Evolutionary conservation across 2,329 filamentous ascomycete species (phyloP), one percentile per base, ranked within the genome.

Genomic region (Arthrobotrys musiformis): DNA sequence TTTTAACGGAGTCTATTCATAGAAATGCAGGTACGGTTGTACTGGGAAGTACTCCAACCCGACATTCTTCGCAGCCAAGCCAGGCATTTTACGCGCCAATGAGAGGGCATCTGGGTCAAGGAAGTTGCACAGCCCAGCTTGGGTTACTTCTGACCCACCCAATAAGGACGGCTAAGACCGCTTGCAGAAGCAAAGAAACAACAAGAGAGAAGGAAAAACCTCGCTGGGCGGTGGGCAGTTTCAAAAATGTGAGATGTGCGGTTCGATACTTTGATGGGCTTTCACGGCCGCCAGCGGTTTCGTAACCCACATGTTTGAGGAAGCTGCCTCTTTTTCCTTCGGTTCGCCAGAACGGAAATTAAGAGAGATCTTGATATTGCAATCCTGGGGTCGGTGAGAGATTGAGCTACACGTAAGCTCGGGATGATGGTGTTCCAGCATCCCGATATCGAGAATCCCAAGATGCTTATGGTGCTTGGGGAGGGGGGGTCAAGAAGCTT

Each of bases 81-180:
- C 26, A 33, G 63, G 37, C 37, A 63, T 40, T 40, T 24, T 76
- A 76, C 64, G 64, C 72, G 72, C 72, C 72, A 76, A 76, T 76
- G 46, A 75, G 40, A 68, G 46, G 35, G 69, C 44, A 9, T 64
- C 61, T 50, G 15, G 48, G 48, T 33, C 64, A 69, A 44, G 72
- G 56, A 69, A 76, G 72, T 42, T 76, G 72, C 72, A 76, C 72
- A 76, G 72, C 72, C 72, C 58, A 60, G 72, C 60, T 64, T 24
- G 63, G 66, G 64, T 68, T 69, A 48, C 64, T 58, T 60, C 52
- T 44, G 72, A 70, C 64, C 64, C 72, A 76, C 72, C 66, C 72
- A 69, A 76, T 70, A 37, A 58, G 58, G 72, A 63, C 63, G 48
- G 54, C 44, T 62, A 76, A 70, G 72, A 70, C 54, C 64, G 58